Evolutionary conservation across 345 rosid genomes (phyloP).

Genomic region (Sisymbrium irio): DNA sequence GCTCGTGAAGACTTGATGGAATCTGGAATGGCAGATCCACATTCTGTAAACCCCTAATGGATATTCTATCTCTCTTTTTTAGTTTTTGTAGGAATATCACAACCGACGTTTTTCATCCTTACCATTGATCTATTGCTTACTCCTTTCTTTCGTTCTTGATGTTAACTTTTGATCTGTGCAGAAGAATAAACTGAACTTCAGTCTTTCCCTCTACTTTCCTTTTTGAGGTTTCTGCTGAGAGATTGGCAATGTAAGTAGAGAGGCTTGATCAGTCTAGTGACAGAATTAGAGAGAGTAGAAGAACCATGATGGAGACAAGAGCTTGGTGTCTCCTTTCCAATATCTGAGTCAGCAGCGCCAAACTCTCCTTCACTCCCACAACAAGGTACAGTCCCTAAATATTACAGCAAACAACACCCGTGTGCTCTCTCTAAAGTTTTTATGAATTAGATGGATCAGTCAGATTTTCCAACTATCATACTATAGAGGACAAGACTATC

Average conservation of each 20-base stretch:
- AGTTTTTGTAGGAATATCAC: too few species aligned
- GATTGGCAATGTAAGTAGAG: slow-evolving; percentile 65
- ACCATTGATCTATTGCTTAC: background rate
- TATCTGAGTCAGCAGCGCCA: slow-evolving; percentile 81
- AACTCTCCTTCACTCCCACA: slow-evolving; percentile 72
- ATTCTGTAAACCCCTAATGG: slow-evolving; percentile 41
- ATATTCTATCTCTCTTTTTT: background rate
- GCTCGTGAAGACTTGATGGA: slow-evolving; percentile 64
- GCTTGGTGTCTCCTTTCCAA: slow-evolving; percentile 78
- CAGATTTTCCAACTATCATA: background rate
- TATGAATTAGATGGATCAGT: background rate
- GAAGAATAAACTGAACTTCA: too few species aligned
- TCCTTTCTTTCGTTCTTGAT: background rate
- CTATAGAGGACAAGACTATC: too few species aligned
- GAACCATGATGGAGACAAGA: slow-evolving; percentile 82
- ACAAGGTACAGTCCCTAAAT: too few species aligned
- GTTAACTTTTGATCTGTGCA: background rate
- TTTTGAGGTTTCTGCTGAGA: slow-evolving; percentile 57
- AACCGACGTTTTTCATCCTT: too few species aligned
- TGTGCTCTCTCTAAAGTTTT: background rate
- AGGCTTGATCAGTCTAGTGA: slow-evolving; percentile 66
- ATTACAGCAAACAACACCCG: too few species aligned
- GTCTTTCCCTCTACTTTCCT: background rate
- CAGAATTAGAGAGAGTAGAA: slow-evolving; percentile 75
- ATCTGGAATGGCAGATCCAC: slow-evolving; percentile 51